Evolutionary conservation across 306 rosid species (phyloP).

Genomic region (Begonia masoniana): DNA sequence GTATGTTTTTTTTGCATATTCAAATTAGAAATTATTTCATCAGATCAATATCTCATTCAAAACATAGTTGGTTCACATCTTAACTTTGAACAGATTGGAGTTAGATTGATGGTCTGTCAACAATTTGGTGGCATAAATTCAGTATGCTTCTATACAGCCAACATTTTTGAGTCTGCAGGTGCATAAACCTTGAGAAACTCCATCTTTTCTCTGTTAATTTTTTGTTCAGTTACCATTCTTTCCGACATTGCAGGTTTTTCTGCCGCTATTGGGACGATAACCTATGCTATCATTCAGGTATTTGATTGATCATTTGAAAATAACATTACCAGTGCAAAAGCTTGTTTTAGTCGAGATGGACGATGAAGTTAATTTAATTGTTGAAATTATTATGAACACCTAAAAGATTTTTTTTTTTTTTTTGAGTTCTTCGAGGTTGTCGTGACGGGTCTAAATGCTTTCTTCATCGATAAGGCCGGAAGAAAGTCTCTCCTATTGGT

Average conservation of each 20-base stretch:
- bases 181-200: neutral
- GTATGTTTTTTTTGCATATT: constrained; percentile 23
- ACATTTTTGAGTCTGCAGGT: constrained; percentile 83
- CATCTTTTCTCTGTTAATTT: neutral
- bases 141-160: constrained; percentile 56
- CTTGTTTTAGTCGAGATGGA: too few relatives aligned
- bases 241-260: constrained; percentile 44
- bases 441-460: constrained; percentile 49
- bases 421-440: constrained; percentile 32
- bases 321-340: neutral
- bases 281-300: constrained; percentile 71
- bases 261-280: constrained; percentile 36
- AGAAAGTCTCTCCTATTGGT: constrained; percentile 82
- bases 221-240: neutral
- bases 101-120: constrained; percentile 84
- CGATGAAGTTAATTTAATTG: neutral
- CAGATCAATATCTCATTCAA: too few relatives aligned
- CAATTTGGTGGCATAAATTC: constrained; percentile 92
- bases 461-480: constrained; percentile 55
- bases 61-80: neutral
- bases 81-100: constrained; percentile 48
- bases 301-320: constrained; percentile 2
- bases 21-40: neutral
- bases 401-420: neutral
- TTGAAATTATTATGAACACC: too few relatives aligned